A percentile compares a stretch with the other conserved stretches of the same genome.
phyloP scores from a whole-genome alignment of 768 basidiomycete species.

The Mycena alexandri region DNA sequence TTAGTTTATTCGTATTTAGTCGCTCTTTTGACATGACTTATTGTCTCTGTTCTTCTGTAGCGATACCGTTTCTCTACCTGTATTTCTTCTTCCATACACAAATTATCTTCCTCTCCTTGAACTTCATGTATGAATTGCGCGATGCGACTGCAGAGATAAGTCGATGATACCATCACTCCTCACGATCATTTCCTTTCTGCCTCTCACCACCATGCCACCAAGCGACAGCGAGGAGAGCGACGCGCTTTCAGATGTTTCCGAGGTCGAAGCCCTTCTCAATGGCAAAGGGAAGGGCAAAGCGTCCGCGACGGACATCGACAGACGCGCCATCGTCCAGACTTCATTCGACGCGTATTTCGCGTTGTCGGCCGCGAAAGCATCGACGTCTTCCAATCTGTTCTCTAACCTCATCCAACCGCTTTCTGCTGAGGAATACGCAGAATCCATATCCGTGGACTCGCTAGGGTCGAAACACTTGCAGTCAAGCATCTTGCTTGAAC shows the following conservation, averaged over 20 bases:
- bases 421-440: conserved; percentile 69
- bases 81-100: neutral
- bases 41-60: conserved; percentile 4
- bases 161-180: neutral
- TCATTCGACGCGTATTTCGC: conserved; percentile 91
- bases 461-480: conserved; percentile 49
- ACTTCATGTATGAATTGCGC: too few species aligned
- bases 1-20: conserved; percentile 15
- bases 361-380: conserved; percentile 68
- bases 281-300: conserved; percentile 33
- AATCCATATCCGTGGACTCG: conserved; percentile 50
- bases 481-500: conserved; percentile 49
- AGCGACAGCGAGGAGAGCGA: conserved; percentile 28
- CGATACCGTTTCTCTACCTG: neutral
- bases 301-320: conserved; percentile 4
- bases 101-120: too few species aligned
- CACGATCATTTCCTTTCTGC: conserved; percentile 9
- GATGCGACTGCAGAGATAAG: too few species aligned
- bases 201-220: conserved; percentile 21
- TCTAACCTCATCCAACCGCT: conserved; percentile 81
- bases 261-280: conserved; percentile 27
- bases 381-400: conserved; percentile 86
- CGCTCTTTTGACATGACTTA: conserved; percentile 6
- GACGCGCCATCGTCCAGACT: conserved; percentile 63
- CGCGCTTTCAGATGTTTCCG: conserved; percentile 25